Conservation (phyloP, 768 basidiomycete species). For the Pisolithus sp. region DNA sequence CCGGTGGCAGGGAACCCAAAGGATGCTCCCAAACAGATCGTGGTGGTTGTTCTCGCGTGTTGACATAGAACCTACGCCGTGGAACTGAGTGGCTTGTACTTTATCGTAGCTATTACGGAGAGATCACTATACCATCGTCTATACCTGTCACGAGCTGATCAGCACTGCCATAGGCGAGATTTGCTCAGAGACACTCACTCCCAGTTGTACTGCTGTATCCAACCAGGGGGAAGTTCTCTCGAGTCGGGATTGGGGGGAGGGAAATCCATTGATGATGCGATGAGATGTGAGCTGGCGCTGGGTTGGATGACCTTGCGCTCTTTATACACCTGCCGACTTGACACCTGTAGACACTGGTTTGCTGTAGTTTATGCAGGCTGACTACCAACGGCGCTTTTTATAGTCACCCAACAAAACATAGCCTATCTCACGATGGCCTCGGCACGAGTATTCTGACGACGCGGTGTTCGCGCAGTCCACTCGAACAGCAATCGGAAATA, state of each 20-base stretch:
- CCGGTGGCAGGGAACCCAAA: constrained; percentile 49
- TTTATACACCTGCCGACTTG: constrained; percentile 6
- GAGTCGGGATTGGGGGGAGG: constrained; percentile 49
- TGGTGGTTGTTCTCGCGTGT: constrained; percentile 56
- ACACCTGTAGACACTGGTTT: constrained; percentile 28
- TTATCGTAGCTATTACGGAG: neutral
- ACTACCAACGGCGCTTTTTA: constrained; percentile 4
- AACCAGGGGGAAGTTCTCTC: constrained; percentile 59
- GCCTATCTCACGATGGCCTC: no score
- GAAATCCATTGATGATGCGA: constrained; percentile 30
- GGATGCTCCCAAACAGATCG: constrained; percentile 69
- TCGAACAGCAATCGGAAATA: neutral
- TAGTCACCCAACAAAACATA: no score
- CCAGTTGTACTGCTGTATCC: constrained; percentile 60
- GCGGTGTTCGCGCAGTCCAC: no score
- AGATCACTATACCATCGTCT: constrained; percentile 48
- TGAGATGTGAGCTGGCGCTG: neutral
- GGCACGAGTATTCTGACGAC: no score
- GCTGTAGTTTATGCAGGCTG: constrained; percentile 22
- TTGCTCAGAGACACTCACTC: constrained; percentile 42
- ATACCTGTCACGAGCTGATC: constrained; percentile 38
- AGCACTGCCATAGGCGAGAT: neutral
- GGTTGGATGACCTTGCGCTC: constrained; percentile 16
- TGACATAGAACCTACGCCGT: constrained; percentile 76
- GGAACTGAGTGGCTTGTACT: neutral